Evolutionary conservation across 768 basidiomycete species (phyloP).

Genomic region (Lentinula boryana): DNA sequence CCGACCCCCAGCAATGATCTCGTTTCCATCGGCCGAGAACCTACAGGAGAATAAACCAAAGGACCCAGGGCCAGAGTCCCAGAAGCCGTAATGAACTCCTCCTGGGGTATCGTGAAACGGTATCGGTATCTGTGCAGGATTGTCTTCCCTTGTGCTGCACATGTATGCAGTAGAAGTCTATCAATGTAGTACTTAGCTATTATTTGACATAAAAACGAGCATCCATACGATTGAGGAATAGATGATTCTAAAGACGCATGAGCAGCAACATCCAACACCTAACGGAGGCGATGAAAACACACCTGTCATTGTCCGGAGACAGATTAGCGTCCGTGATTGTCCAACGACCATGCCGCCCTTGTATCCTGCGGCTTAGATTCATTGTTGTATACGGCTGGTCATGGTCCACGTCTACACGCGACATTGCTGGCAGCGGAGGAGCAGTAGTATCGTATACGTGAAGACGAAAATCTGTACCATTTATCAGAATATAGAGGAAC

Average conservation of each 20-base stretch:
- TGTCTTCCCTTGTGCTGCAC: slow-evolving; percentile 64
- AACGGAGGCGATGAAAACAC: slow-evolving; percentile 11
- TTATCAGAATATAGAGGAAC: background rate
- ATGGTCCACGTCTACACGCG: slow-evolving; percentile 5
- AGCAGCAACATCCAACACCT: background rate
- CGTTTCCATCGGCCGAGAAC: slow-evolving; percentile 94
- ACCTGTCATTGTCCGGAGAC: slow-evolving; percentile 85
- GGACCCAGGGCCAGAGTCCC: slow-evolving; percentile 35
- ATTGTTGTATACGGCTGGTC: slow-evolving; percentile 32
- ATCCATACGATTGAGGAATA: slow-evolving; percentile 80
- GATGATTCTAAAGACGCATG: slow-evolving; percentile 57
- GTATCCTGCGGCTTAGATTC: slow-evolving; percentile 56
- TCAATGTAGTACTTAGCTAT: slow-evolving; percentile 6
- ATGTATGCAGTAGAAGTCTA: slow-evolving; percentile 71
- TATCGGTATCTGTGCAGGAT: slow-evolving; percentile 57
- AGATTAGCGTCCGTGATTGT: slow-evolving; percentile 94
- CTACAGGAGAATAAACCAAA: slow-evolving; percentile 90
- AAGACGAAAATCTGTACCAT: slow-evolving; percentile 69
- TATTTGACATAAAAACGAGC: background rate
- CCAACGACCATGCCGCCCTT: slow-evolving; percentile 77
- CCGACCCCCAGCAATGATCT: slow-evolving; percentile 89
- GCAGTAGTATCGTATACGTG: slow-evolving; percentile 81
- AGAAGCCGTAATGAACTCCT: slow-evolving; percentile 19
- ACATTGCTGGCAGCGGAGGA: slow-evolving; percentile 24
- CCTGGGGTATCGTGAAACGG: slow-evolving; percentile 44